Base-by-base conservation (phyloP, 129 eudicot species). In the Calendula officinalis region DNA sequence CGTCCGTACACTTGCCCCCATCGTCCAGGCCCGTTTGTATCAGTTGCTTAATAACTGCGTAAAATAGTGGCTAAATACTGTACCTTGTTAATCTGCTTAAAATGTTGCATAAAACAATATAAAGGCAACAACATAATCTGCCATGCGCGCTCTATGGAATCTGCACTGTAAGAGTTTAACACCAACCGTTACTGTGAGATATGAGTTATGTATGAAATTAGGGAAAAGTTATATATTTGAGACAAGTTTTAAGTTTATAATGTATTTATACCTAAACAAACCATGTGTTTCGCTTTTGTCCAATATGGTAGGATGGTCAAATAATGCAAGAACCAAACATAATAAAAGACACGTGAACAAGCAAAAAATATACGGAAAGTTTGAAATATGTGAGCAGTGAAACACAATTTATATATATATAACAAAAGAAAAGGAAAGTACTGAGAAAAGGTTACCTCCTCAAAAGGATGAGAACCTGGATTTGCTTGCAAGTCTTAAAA, bases 291-390 rank as follows among this genome's bases (percentile, higher is more conserved):
- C 99, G 67, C 84, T 71, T 76, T 54, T 89, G 78, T 94, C 97
- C 84, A 94, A 71, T 78, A 94, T 89, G 56, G 84, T 51, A 13
- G 99, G 99, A 86, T 94, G 99, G 53, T 94, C 99, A 76, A 90
- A 86, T 63, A 94, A 56, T 38, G 99, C 99, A 77, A 94, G 97
- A 65, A 94, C 99, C 97, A 88, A 78, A 48, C 58, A 63, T 27
- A 35, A 57, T 63, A 34, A 1, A 38, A 62, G 12, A 14, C 6
- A 57, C 43, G 30, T 5, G 14, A 41, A 48, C 77, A 65, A 12
- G 68, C 56, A 72, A 16, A 15, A n/a, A 59, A 3, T 27, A 22
- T 14, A 5, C 1, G 11, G 17, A 6, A 54, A 12, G 4, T 7
- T 56, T 39, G 0, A 47, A 52, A 3, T 8, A 42, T 17, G 5